Base-by-base conservation (phyloP, 768 basidiomycete genomes). In the Termitomyces eurrhizus region DNA sequence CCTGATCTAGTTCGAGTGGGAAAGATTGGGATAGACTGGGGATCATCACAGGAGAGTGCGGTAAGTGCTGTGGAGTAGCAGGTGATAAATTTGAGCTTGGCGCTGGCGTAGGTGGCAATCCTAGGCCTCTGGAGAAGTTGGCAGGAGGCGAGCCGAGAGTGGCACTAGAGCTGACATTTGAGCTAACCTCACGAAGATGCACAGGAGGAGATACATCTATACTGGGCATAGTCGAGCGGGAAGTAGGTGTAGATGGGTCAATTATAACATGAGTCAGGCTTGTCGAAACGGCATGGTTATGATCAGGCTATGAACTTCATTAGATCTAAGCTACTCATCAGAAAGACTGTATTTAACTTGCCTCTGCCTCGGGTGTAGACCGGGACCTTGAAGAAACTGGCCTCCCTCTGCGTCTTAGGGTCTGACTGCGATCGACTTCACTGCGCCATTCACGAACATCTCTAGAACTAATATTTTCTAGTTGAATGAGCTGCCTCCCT, bases 401-500 rank as follows among this genome's bases (percentile, higher is more conserved):
- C 45, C 70, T 71, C 45, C 65, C 72, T 51, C 79, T 67, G 58
- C 73, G 75, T 62, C 76, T 67, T 32, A 75, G 65, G 32, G 58
- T 61, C 61, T 65, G 62, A 39, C 70, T 74, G 60, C 69, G 71
- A 57, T 76, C 69, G 0, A 76, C 74, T 56, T 79, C 73, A 13
- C 70, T 76, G 59, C 83, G 73, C 86, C 86, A 85, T 70, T 82
- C 80, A 21, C 74, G 72, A 12, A 83, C 76, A 64, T 86, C 84
- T 54, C 68, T 74, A 7, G 81, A 75, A 48, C 78, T 75, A 46
- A 86, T 73, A n/a, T 77, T 75, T 48, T 84, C 82, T 4, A 89
- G 73, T 66, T 86, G 85, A 32, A 83, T 68, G 16, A 64, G 65
- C 46, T 65, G 62, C 35, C 62, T 64, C 11, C 62, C 67, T 48